phyloP scores from a whole-genome alignment of 2,329 filamentous ascomycete genomes.

The Exophiala mesophila region DNA sequence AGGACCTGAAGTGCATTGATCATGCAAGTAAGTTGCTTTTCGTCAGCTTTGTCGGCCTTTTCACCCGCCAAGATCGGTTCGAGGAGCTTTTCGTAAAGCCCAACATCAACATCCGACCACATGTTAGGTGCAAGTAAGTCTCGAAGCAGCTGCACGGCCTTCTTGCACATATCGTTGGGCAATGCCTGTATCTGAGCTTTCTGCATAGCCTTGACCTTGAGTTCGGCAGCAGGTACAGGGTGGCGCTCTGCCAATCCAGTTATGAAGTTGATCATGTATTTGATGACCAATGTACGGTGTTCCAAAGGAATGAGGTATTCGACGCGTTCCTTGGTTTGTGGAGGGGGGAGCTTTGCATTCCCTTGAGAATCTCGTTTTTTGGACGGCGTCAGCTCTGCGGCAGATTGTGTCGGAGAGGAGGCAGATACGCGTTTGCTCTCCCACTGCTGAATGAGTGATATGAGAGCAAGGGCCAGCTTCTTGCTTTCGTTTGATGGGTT shows the following conservation, averaged over 20 bases:
- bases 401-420: constrained; percentile 36
- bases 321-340: constrained; percentile 38
- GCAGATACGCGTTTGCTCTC: constrained; percentile 68
- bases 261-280: constrained; percentile 94
- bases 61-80: constrained; percentile 81
- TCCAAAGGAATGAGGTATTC: constrained; percentile 65
- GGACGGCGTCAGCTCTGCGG: constrained; percentile 64
- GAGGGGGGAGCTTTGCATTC: constrained; percentile 52
- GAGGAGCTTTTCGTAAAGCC: constrained; percentile 84
- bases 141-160: constrained; percentile 73
- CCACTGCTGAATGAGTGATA: constrained; percentile 88
- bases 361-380: constrained; percentile 32
- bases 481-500: constrained; percentile 88
- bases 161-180: constrained; percentile 76
- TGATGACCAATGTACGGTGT: constrained; percentile 75
- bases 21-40: constrained; percentile 64
- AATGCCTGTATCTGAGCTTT: constrained; percentile 51
- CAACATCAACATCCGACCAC: constrained; percentile 88
- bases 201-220: constrained; percentile 25
- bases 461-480: constrained; percentile 83
- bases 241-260: constrained; percentile 83
- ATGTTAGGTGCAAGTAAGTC: constrained; percentile 81
- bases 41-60: constrained; percentile 74
- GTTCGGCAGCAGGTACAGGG: constrained; percentile 60
- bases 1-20: constrained; percentile 92